Evolutionary conservation across 2,329 filamentous ascomycete genomes (phyloP).

Genomic region (Coniochaeta sp.): DNA sequence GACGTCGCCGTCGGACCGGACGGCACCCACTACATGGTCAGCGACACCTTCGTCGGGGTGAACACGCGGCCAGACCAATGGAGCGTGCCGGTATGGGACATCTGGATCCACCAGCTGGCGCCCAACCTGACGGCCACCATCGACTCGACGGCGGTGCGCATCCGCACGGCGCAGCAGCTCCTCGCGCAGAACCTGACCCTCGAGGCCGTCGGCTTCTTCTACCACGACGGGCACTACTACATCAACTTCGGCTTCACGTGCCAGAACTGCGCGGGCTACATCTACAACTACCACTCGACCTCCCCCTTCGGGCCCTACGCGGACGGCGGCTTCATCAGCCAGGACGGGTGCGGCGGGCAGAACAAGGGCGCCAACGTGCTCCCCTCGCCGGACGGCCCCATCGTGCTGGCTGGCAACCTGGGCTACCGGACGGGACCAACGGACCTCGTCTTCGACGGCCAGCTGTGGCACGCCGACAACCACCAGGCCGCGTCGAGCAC

Average conservation of each 20-base stretch:
- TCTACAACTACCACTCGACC: slow-evolving; percentile 4
- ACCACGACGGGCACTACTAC: slow-evolving; percentile 5
- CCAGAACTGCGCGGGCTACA: slow-evolving; percentile 6
- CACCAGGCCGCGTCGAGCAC: slow-evolving; percentile 4
- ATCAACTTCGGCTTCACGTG: slow-evolving; percentile 3
- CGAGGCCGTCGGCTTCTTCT: slow-evolving; percentile 4
- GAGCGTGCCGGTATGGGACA: background rate
- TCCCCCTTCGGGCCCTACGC: slow-evolving; percentile 3
- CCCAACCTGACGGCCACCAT: slow-evolving; percentile 1
- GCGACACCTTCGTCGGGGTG: background rate
- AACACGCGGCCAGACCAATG: background rate
- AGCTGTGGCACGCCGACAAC: slow-evolving; percentile 4
- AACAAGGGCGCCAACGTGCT: slow-evolving; percentile 6
- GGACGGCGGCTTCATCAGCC: slow-evolving; percentile 3
- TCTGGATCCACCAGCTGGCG: background rate
- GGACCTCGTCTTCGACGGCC: background rate
- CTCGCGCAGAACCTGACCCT: background rate
- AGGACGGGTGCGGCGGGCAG: slow-evolving; percentile 4
- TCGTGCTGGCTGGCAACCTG: background rate
- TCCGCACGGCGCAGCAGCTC: slow-evolving; percentile 1
- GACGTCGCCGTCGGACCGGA: background rate
- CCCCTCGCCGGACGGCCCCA: background rate
- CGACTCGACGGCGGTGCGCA: background rate
- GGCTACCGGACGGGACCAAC: slow-evolving; percentile 3
- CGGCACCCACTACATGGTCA: background rate